A percentile compares a stretch with the other conserved stretches of the same genome.
Evolutionary conservation across 202 grass and related monocot species (phyloP).

Genomic region (Dendrocalamus latiflorus): DNA sequence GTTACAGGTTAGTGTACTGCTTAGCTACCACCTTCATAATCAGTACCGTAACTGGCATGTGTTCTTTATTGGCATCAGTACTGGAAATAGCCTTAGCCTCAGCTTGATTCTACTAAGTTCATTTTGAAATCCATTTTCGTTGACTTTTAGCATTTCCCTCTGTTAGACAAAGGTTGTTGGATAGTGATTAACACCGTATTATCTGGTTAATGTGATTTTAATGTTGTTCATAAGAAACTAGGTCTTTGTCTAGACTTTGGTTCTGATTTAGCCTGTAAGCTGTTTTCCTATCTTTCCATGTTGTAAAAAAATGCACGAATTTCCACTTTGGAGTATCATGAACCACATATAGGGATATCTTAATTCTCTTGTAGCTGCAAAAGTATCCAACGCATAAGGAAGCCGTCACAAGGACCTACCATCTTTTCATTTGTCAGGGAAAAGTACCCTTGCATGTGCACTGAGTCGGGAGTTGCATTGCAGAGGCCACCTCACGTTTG

Average conservation of each 20-base stretch:
- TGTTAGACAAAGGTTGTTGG: background rate
- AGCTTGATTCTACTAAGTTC: conserved; percentile 8
- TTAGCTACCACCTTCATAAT: background rate
- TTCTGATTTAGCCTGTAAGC: background rate
- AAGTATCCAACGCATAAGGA: background rate
- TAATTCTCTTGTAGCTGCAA: conserved; percentile 19
- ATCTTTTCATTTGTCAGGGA: conserved; percentile 56
- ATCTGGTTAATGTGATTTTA: background rate
- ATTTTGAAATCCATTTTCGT: conserved; percentile 11
- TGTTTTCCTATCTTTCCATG: background rate
- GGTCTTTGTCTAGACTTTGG: background rate
- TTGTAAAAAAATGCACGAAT: conserved; percentile 7
- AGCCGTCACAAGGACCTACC: conserved; percentile 10
- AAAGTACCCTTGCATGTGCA: conserved; percentile 93
- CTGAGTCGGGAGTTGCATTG: conserved; percentile 74
- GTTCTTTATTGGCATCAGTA: background rate
- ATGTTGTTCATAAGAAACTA: background rate
- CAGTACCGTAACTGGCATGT: background rate
- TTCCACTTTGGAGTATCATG: background rate
- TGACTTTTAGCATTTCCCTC: background rate
- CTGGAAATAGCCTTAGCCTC: background rate
- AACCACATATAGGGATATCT: background rate
- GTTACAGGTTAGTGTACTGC: background rate
- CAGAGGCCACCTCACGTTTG: conserved; percentile 69
- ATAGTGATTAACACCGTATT: background rate